Evolutionary conservation across 495 filamentous ascomycete genomes (phyloP).

Genomic region (Daldinia grandis): DNA sequence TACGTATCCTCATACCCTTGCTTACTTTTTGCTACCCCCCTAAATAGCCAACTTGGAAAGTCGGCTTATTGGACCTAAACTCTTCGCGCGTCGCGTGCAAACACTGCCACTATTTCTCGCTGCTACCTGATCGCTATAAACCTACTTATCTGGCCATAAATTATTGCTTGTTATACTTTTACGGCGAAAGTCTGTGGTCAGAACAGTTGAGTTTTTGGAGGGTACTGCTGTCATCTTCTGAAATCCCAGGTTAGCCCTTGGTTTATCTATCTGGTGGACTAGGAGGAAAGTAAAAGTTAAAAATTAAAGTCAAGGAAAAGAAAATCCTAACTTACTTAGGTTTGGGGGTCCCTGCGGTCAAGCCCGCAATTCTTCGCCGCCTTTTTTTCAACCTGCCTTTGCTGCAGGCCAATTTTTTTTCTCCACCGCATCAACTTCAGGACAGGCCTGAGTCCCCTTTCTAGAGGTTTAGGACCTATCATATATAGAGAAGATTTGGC

Average conservation of each 20-base stretch:
- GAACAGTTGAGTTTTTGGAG: constrained; percentile 23
- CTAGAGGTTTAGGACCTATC: constrained; percentile 43
- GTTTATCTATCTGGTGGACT: constrained; percentile 29
- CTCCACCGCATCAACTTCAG: constrained; percentile 42
- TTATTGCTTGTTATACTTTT: constrained; percentile 8
- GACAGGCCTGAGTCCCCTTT: constrained; percentile 38
- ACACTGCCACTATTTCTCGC: constrained; percentile 29
- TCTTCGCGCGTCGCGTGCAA: constrained; percentile 40
- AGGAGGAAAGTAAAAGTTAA: constrained; percentile 23
- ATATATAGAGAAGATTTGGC: constrained; percentile 39
- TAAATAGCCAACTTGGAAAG: constrained; percentile 19
- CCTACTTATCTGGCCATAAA: not conserved
- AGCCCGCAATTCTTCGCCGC: constrained; percentile 44
- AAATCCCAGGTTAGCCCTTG: constrained; percentile 21
- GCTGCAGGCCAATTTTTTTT: constrained; percentile 39
- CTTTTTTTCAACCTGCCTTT: constrained; percentile 38
- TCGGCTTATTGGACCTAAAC: constrained; percentile 32
- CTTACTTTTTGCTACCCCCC: constrained; percentile 14
- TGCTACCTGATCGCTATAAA: not conserved
- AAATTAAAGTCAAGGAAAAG: constrained; percentile 17
- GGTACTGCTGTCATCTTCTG: constrained; percentile 28
- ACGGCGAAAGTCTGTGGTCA: constrained; percentile 12
- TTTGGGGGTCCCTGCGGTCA: constrained; percentile 41
- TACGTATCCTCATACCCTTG: constrained; percentile 34
- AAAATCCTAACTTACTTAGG: constrained; percentile 41